phyloP scores from a whole-genome alignment of 179 eudicot species.

The Patellifolia procumbens region DNA sequence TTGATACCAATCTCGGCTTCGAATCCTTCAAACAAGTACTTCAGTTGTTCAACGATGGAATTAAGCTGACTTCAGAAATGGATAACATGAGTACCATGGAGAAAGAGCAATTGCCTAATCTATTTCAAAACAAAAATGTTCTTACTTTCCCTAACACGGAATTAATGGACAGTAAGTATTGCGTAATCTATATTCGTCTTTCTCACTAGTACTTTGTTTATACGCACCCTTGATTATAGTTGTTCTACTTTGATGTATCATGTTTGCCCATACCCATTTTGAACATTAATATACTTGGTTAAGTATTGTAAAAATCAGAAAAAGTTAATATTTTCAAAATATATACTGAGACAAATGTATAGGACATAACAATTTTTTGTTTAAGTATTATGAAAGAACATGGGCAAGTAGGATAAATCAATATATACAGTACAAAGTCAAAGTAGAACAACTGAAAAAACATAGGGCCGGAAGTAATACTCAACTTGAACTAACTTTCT shows the following conservation, averaged over 20 bases:
- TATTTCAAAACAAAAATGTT: slow-evolving; percentile 23
- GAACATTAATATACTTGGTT: too few relatives aligned
- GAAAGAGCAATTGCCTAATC: slow-evolving; percentile 41
- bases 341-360: too few relatives aligned
- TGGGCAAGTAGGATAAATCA: too few relatives aligned
- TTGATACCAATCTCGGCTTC: slow-evolving; percentile 51
- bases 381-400: too few relatives aligned
- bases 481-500: not conserved
- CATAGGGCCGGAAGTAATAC: not conserved
- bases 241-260: too few relatives aligned
- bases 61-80: slow-evolving; percentile 32
- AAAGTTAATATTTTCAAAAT: too few relatives aligned
- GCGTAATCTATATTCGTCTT: not conserved
- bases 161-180: slow-evolving; percentile 24
- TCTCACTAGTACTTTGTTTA: not conserved
- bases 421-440: too few relatives aligned
- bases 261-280: too few relatives aligned
- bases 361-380: too few relatives aligned
- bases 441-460: too few relatives aligned
- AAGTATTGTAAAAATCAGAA: too few relatives aligned
- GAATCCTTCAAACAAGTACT: slow-evolving; percentile 58
- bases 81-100: slow-evolving; percentile 19
- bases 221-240: too few relatives aligned
- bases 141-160: slow-evolving; percentile 8
- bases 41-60: slow-evolving; percentile 57